Base-by-base conservation (phyloP, 1,284 basidiomycete genomes). In the Cryptococcus hybrid region DNA sequence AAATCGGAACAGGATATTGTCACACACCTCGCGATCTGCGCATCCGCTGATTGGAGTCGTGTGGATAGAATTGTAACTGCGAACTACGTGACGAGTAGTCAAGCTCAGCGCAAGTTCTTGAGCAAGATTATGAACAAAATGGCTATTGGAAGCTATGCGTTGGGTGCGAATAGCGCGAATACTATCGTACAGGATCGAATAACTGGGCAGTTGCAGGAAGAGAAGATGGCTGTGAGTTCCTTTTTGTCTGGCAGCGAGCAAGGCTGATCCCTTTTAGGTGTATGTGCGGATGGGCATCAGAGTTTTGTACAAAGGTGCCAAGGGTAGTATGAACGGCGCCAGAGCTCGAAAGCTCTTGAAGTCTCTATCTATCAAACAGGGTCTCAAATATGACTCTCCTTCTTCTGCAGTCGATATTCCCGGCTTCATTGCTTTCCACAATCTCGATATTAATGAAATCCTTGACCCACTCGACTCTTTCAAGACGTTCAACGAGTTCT, bases 61-160 rank as follows among this genome's bases (percentile, higher is more conserved):
- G 88, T 98, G 34, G 88, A 96, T 70, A 78, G 86, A 61, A 90
- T 96, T 62, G 86, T 94, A 36, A 92, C 94, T 13, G 87, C 88
- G n/a, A 95, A 93, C 70, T 99, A 92, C 67, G 94, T 98, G 1
- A 99, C 95, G 0, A 89, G 90, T 12, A 87, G 84, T 63, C 95
- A 99, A 79, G 95, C 96, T 54, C 94, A 97, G 79, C 83, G 95
- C 69, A 99, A 99, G 79, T 96, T 92, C 87, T 89, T 94, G 69
- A 92, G 90, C 57, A 93, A 90, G 80, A 84, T 96, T 45, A 82
- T 96, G 60, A 83, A 84, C 52, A 92, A 92, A 79, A 85, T 95
- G 2, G 88, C 88, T 0, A 84, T 84, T 60, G 94, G 94, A 1
- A 84, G 88, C 61, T 97, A 98, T 79, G 86, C 85, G 64, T 84